These are phyloP conservation scores for Pseudisothecium myosuroides DNA, from an alignment of 225 moss, liverwort and hornwort genomes.

Conservation along the genomic window DNA sequence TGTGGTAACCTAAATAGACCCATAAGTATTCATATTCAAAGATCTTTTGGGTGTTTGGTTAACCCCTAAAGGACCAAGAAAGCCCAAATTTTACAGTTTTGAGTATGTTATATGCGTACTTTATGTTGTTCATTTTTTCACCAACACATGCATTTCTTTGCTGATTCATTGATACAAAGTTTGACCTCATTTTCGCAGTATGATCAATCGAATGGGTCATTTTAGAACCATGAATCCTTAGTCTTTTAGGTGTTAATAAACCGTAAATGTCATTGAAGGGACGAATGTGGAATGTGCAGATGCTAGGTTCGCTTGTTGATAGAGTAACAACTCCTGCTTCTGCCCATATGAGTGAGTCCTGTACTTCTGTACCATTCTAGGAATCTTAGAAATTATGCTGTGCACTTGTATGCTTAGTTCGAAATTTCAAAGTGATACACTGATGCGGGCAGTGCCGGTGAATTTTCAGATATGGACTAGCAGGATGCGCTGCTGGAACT, in stretches of 20 bases:
- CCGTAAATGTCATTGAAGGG: neutral
- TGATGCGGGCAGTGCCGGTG: neutral
- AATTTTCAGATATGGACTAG: slow-evolving; percentile 11
- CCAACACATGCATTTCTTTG: neutral
- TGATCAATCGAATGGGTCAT: neutral
- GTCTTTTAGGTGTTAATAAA: neutral
- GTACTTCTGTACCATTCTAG: neutral
- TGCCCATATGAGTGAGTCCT: neutral
- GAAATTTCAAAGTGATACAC: neutral
- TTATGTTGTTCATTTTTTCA: neutral
- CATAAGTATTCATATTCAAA: neutral
- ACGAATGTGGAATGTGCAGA: neutral
- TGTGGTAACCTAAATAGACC: neutral
- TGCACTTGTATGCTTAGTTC: neutral
- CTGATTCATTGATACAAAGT: neutral
- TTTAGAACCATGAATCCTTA: neutral
- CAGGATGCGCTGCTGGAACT: slow-evolving; percentile 1
- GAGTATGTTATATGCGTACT: neutral
- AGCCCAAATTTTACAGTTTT: neutral
- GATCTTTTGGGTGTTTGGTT: neutral
- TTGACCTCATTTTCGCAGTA: neutral
- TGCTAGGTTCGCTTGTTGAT: neutral
- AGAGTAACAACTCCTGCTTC: neutral
- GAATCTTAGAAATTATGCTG: neutral
- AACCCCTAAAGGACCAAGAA: neutral